Evolutionary conservation across 1,284 basidiomycete species (phyloP), one percentile per base, ranked within the genome.

Genomic region (Cryptococcus sp.): DNA sequence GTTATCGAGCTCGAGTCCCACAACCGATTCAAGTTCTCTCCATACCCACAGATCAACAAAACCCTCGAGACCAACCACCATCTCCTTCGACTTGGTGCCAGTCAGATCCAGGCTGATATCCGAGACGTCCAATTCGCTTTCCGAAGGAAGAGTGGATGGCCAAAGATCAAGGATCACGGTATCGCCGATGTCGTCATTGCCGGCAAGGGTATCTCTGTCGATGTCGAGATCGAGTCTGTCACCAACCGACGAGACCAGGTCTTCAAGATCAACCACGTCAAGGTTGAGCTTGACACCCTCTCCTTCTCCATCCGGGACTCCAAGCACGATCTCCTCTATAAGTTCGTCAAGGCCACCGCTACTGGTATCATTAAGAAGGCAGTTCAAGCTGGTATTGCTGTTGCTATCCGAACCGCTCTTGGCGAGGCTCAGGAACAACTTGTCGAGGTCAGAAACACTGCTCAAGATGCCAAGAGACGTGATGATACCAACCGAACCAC

Each of bases 321-420:
- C 66, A 96, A 95, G 79, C 93, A 96, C 78, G 89, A 95, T 70
- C 78, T 90, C 41, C 74, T 96, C 53, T 95, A 95, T 82, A 94
- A 91, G 61, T 80, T 75, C 52, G 53, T 76, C 59, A 72, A 71
- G 55, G 55, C 58, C 7, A 62, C 66, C 14, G 70, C 69, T 57
- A 76, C 72, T 4, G 83, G 83, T 4, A 79, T 96, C 49, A 86
- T 98, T 69, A 97, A 97, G 84, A 86, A 84, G 73, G 90, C 94
- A 73, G 86, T 98, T 64, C 81, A 87, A 77, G 89, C 87, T 74
- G 94, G 88, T 1, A 82, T 96, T 52, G 80, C 83, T 60, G 86
- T 84, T 58, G 87, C 86, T 6, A 85, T 97, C 59, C 82, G 80
- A 53, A 89, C 87, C 10, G 90, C 84, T 2, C 80, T 98, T 59